Base-by-base conservation (phyloP, 2,329 filamentous ascomycete genomes). In the Macroventuria anomochaeta region DNA sequence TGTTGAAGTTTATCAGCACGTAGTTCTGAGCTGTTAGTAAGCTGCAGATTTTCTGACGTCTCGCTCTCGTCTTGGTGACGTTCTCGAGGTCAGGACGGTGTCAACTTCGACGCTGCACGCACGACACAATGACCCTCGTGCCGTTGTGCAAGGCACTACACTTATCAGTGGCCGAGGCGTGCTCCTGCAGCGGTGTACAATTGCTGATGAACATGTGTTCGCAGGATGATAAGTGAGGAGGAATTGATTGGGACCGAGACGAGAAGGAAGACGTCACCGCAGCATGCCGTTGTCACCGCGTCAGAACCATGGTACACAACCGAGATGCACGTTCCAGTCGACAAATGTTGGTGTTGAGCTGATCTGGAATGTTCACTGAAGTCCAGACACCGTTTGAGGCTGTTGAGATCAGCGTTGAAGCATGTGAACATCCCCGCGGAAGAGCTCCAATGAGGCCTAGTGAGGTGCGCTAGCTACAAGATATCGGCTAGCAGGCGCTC, bases 391-490 rank as follows among this genome's bases (percentile, higher is more conserved):
- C 18, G 13, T 10, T 28, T 41, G 26, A 33, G 38, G 43, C 31
- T 32, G 36, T 41, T 46, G 36, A 37, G 42, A 37, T 29, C 17
- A 20, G 23, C n/a, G 23, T 33, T 26, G 18, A 46, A 46, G 43
- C 50, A 53, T 53, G 50, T 53, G 50, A 48, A 44, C 3, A 21
- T 47, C 51, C 43, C 43, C 43, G 51, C 43, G 43, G 44, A 48
- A 18, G 29, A 23, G 40, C 13, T 7, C 23, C 32, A 23, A 25
- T 11, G 10, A 7, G 21, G 43, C 29, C 25, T 53, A 53, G 42
- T 32, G 49, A 21, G 38, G 26, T 15, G 37, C 37, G 36, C 36
- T 28, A 48, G 6, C 11, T 15, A n/a, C 17, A 6, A 12, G 33
- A 34, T 44, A 40, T 21, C 31, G 51, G 44, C 26, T 34, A 37